Base-by-base conservation (phyloP, 2,329 filamentous ascomycete genomes). In the Graphilbum ipis-grandicollis region DNA sequence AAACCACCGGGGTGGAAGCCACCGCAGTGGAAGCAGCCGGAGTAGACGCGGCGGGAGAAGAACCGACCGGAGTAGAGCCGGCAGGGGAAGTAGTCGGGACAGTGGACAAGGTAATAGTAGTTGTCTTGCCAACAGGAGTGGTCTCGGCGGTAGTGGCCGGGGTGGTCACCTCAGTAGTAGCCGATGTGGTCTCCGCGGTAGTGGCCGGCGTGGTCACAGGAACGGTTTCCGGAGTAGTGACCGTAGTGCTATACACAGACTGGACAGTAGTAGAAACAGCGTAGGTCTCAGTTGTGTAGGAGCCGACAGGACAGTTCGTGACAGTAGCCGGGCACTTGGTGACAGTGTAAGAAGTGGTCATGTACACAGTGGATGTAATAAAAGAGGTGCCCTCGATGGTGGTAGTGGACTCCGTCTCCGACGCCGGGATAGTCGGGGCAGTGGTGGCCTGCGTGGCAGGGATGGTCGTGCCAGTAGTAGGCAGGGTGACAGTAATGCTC, bases 181-280 rank as follows among this genome's bases (percentile, higher is more conserved):
- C n/a, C n/a, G n/a, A n/a, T n/a, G n/a, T n/a, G n/a, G n/a, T n/a
- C n/a, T n/a, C n/a, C n/a, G n/a, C n/a, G n/a, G n/a, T n/a, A n/a
- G n/a, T n/a, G n/a, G n/a, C n/a, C n/a, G n/a, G n/a, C n/a, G n/a
- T n/a, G n/a, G n/a, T n/a, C n/a, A n/a, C n/a, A n/a, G n/a, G n/a
- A n/a, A n/a, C n/a, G n/a, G n/a, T n/a, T n/a, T n/a, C n/a, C n/a
- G n/a, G 44, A n/a, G n/a, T n/a, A n/a, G n/a, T n/a, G n/a, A n/a
- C n/a, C n/a, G n/a, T 22, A 8, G 31, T 34, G 3, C 21, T 28
- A 28, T 7, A 13, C 5, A 62, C 52, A 12, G 60, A 59, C 52
- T 57, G 60, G 39, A 61, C 49, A 6, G 59, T 63, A 25, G 59
- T 62, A 33, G 40, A 37, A n/a, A 48, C 33, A 34, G 51, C 44